Conservation (phyloP, 805 yeast genomes). For the Wickerhamia fluorescens region DNA sequence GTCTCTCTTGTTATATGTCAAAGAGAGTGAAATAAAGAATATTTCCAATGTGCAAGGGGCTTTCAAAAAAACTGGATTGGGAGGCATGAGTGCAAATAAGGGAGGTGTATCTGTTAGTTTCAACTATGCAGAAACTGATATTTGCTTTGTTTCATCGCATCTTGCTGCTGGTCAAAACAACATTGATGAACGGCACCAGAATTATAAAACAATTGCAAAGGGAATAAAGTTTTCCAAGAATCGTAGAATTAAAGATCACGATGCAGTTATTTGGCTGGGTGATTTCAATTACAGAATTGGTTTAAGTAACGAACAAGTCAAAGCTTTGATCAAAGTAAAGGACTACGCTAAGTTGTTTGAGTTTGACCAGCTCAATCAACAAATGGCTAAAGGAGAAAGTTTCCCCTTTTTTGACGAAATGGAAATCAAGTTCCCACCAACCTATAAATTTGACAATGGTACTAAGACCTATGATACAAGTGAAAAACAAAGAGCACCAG, state of each 20-base stretch:
- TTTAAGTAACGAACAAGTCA: slow-evolving; percentile 66
- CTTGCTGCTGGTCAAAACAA: slow-evolving; percentile 89
- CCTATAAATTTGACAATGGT: slow-evolving; percentile 88
- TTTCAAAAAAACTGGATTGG: slow-evolving; percentile 85
- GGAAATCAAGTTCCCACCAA: slow-evolving; percentile 74
- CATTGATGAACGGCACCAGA: slow-evolving; percentile 76
- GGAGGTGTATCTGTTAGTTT: slow-evolving; percentile 76
- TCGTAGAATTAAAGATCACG: slow-evolving; percentile 68
- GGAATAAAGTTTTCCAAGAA: slow-evolving; percentile 59
- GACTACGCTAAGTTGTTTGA: slow-evolving; percentile 48
- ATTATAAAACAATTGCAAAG: slow-evolving; percentile 70
- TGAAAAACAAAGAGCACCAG: slow-evolving; percentile 88
- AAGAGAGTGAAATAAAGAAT: slow-evolving; percentile 41
- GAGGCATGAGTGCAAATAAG: slow-evolving; percentile 80
- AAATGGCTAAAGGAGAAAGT: slow-evolving; percentile 66
- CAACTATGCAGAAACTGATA: slow-evolving; percentile 53
- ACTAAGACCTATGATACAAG: slow-evolving; percentile 77
- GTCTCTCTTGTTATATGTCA: slow-evolving; percentile 59
- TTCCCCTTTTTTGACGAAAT: slow-evolving; percentile 78
- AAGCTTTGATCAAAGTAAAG: slow-evolving; percentile 41
- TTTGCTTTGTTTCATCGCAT: slow-evolving; percentile 82
- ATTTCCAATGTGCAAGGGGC: slow-evolving; percentile 62
- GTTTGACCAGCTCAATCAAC: slow-evolving; percentile 72
- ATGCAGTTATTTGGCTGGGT: slow-evolving; percentile 87
- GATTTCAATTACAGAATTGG: slow-evolving; percentile 83